phyloP scores from a whole-genome alignment of 2,329 filamentous ascomycete genomes.

The Cordyceps militaris region DNA sequence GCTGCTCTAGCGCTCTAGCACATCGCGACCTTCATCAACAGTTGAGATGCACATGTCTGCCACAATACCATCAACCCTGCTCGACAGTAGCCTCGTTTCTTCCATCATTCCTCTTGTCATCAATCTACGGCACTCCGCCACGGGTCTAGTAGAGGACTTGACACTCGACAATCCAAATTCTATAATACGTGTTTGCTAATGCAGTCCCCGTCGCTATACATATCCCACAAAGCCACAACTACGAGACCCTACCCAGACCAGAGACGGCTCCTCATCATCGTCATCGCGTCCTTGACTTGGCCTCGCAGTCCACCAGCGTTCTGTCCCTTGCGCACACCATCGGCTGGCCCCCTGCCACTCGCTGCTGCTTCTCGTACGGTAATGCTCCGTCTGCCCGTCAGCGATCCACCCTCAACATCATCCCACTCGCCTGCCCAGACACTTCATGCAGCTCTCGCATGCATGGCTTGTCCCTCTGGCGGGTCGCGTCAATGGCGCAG shows the following conservation, averaged over 20 bases:
- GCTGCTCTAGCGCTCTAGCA: too few relatives aligned
- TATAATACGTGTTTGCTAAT: constrained; percentile 1
- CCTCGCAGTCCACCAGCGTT: not conserved
- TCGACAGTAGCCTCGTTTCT: not conserved
- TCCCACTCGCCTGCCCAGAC: constrained; percentile 5
- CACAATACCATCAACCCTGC: not conserved
- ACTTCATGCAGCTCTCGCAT: constrained; percentile 12
- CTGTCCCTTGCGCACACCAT: not conserved
- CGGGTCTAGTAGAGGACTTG: not conserved
- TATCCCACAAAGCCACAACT: constrained; percentile 8
- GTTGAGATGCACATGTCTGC: not conserved
- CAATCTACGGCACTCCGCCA: not conserved
- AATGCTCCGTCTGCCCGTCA: not conserved
- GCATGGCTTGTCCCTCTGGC: constrained; percentile 7
- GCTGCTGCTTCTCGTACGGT: not conserved
- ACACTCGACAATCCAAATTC: not conserved
- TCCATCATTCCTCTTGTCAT: not conserved
- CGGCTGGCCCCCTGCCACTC: not conserved
- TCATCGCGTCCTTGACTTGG: not conserved
- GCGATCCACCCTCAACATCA: constrained; percentile 8
- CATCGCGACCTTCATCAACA: too few relatives aligned
- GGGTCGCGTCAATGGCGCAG: constrained; percentile 7
- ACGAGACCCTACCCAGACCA: not conserved
- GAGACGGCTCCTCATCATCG: not conserved
- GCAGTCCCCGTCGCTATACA: not conserved